Conservation (phyloP, 2,329 filamentous ascomycete species). For the Xylariomycetidae sp. region DNA sequence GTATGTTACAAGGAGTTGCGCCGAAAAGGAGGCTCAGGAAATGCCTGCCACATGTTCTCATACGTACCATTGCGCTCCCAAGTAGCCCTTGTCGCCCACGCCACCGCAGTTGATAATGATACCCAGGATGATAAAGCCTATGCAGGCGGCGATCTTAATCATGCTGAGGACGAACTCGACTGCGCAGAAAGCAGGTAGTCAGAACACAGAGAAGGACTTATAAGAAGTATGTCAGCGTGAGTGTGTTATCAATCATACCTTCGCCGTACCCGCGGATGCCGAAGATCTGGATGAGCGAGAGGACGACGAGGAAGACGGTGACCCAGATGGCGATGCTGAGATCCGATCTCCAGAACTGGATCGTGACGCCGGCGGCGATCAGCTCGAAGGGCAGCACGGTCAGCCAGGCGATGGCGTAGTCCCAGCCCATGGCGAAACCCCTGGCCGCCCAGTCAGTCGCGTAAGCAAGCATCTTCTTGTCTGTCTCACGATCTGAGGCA, state of each 20-base stretch:
- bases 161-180: conserved; percentile 55
- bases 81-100: conserved; percentile 51
- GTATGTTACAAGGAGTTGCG: no score
- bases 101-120: conserved; percentile 56
- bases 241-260: no score
- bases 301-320: conserved; percentile 47
- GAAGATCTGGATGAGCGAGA: conserved; percentile 50
- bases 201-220: no score
- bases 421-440: conserved; percentile 51
- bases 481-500: not conserved
- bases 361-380: conserved; percentile 49
- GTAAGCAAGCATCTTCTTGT: not conserved
- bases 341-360: conserved; percentile 47
- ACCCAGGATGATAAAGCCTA: conserved; percentile 61
- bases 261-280: conserved; percentile 55
- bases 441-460: conserved; percentile 15
- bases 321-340: conserved; percentile 53
- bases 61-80: no score
- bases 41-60: no score
- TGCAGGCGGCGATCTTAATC: conserved; percentile 54
- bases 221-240: no score
- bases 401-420: conserved; percentile 46
- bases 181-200: no score
- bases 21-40: no score
- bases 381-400: conserved; percentile 50